Evolutionary conservation across 441 rosid genomes (phyloP).

Genomic region (Melastoma candidum): DNA sequence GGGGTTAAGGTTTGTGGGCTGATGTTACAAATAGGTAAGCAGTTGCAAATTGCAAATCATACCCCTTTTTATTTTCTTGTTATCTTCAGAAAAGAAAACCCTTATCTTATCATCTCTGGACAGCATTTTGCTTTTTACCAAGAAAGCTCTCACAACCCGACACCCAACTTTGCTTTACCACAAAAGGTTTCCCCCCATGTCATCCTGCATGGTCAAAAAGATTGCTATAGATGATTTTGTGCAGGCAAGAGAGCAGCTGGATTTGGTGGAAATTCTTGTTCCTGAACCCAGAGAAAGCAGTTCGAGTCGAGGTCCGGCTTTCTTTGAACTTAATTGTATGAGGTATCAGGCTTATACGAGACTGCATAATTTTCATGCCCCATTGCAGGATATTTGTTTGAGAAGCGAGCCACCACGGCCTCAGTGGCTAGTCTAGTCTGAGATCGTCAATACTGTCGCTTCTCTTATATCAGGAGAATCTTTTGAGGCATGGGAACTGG

Average conservation of each 20-base stretch:
- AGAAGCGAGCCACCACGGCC: slow-evolving; percentile 88
- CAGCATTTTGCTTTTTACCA: no score
- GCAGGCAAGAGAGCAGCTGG: slow-evolving; percentile 62
- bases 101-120: no score
- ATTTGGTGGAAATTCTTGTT: slow-evolving; percentile 28
- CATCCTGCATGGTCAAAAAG: no score
- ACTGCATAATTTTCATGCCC: not conserved
- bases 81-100: no score
- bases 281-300: slow-evolving; percentile 13
- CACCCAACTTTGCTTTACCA: no score
- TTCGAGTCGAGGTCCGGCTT: slow-evolving; percentile 25
- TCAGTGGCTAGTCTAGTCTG: slow-evolving; percentile 64
- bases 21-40: no score
- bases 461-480: slow-evolving; percentile 46
- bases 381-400: slow-evolving; percentile 62
- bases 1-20: no score
- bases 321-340: not conserved
- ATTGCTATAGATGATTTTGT: slow-evolving; percentile 10
- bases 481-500: slow-evolving; percentile 25
- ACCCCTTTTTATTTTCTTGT: no score
- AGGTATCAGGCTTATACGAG: not conserved
- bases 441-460: slow-evolving; percentile 50
- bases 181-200: no score
- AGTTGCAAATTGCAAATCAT: no score
- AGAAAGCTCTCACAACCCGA: no score